phyloP scores from a whole-genome alignment of 2,329 filamentous ascomycete species.

The Aureobasidium sp. region DNA sequence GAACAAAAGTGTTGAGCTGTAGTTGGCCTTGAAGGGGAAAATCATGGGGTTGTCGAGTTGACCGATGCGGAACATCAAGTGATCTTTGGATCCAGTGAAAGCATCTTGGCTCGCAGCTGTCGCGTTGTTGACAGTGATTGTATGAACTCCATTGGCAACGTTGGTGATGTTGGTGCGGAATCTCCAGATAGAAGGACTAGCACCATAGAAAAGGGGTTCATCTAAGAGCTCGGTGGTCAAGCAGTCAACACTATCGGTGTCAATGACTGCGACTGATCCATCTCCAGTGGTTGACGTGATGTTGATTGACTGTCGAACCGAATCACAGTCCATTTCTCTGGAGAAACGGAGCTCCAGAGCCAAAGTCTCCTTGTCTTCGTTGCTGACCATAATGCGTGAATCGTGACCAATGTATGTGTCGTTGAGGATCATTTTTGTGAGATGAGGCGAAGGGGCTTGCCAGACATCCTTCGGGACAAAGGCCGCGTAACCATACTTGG shows the following conservation, averaged over 20 bases:
- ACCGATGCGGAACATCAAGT: constrained; percentile 56
- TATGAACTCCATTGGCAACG: constrained; percentile 56
- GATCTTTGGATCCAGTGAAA: constrained; percentile 48
- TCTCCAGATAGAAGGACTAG: constrained; percentile 49
- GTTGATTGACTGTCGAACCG: constrained; percentile 44
- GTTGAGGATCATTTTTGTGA: constrained; percentile 51
- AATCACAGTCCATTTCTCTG: constrained; percentile 54
- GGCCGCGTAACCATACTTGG: constrained; percentile 52
- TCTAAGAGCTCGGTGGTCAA: constrained; percentile 31
- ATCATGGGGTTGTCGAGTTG: constrained; percentile 53
- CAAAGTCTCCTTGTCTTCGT: constrained; percentile 37
- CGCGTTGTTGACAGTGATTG: constrained; percentile 51
- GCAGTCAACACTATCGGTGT: constrained; percentile 42
- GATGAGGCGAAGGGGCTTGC: constrained; percentile 47
- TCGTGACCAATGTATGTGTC: constrained; percentile 46
- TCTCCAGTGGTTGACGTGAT: constrained; percentile 49
- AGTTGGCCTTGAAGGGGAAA: constrained; percentile 51
- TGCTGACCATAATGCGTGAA: constrained; percentile 45
- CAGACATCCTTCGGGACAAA: constrained; percentile 51
- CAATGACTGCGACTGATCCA: constrained; percentile 39
- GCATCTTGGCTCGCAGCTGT: constrained; percentile 34
- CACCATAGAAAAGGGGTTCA: constrained; percentile 37
- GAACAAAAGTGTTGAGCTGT: constrained; percentile 48
- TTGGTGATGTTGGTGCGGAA: constrained; percentile 48
- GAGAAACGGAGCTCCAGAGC: constrained; percentile 54